Conservation (phyloP, 2,329 filamentous ascomycete genomes). For the Falciphora oryzae region DNA sequence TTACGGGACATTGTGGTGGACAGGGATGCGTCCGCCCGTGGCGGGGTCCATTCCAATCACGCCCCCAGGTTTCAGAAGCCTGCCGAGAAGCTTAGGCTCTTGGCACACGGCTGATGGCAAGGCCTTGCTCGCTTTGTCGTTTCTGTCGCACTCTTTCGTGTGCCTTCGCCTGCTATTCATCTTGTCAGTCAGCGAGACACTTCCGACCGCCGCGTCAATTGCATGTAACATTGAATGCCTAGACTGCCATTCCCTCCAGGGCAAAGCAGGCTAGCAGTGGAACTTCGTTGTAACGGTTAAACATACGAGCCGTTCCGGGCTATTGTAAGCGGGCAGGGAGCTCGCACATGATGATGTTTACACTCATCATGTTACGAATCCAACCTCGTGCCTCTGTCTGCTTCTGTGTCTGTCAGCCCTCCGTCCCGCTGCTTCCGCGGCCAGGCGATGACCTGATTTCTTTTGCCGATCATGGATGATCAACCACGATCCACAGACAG, state of each 20-base stretch:
- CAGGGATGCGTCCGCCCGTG: background rate
- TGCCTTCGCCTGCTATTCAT: background rate
- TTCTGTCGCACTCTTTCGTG: background rate
- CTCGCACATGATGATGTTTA: background rate
- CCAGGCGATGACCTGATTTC: background rate
- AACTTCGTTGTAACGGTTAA: background rate
- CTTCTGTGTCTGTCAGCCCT: background rate
- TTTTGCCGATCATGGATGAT: slow-evolving; percentile 1
- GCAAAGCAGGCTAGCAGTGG: too few relatives aligned
- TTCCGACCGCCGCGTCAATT: too few relatives aligned
- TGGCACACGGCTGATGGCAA: background rate
- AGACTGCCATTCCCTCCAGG: too few relatives aligned
- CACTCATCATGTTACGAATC: too few relatives aligned
- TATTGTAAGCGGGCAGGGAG: background rate
- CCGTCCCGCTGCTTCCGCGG: too few relatives aligned
- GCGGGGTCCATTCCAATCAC: slow-evolving; percentile 10
- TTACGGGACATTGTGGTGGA: background rate
- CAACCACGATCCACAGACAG: background rate
- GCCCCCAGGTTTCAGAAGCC: slow-evolving; percentile 9
- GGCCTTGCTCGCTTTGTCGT: background rate
- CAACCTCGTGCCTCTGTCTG: too few relatives aligned
- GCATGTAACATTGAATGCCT: too few relatives aligned
- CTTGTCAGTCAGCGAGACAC: background rate
- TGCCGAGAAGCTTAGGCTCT: background rate
- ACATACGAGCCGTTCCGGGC: background rate